A percentile compares a stretch with the other conserved stretches of the same genome.
These are phyloP conservation scores for Zhuliangozyma blackwelliae DNA, from an alignment of 1,139 yeast genomes.

Conservation along the genomic window DNA sequence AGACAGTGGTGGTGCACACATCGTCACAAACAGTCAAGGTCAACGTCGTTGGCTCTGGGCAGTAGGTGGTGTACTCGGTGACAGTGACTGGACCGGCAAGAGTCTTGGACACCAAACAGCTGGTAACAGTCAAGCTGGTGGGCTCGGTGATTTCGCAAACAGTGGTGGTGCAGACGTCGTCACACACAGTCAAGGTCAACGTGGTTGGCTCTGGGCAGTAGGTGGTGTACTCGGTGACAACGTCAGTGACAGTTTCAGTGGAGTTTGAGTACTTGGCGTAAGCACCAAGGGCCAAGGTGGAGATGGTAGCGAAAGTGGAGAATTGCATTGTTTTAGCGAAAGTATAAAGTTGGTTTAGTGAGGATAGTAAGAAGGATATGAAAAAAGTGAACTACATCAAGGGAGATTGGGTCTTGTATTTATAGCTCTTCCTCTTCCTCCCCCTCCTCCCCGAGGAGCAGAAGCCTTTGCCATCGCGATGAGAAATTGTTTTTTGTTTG, in stretches of 20 bases:
- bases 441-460: no score
- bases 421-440: no score
- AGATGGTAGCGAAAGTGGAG: slow-evolving; percentile 32
- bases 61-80: slow-evolving; percentile 35
- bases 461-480: no score
- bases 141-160: slow-evolving; percentile 31
- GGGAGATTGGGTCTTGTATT: no score
- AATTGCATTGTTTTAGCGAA: slow-evolving; percentile 31
- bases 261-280: slow-evolving; percentile 30
- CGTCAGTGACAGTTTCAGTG: slow-evolving; percentile 33
- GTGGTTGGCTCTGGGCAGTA: slow-evolving; percentile 35
- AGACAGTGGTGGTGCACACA: slow-evolving; percentile 17
- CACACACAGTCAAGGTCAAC: slow-evolving; percentile 29
- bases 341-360: slow-evolving; percentile 7
- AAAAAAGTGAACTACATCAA: slow-evolving; percentile 2
- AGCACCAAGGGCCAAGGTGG: slow-evolving; percentile 31
- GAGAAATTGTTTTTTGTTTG: no score
- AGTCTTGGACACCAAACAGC: slow-evolving; percentile 5
- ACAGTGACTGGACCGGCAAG: slow-evolving; percentile 7
- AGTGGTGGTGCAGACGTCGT: slow-evolving; percentile 14
- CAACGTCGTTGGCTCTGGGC: slow-evolving; percentile 31
- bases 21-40: slow-evolving; percentile 27
- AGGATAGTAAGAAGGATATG: slow-evolving; percentile 9
- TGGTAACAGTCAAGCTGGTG: slow-evolving; percentile 33
- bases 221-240: slow-evolving; percentile 33